Percentiles rank a stretch among this genome's conserved stretches.
Evolutionary conservation across 352 stramenopile species (phyloP).

Genomic region (Pythium rishiriense): DNA sequence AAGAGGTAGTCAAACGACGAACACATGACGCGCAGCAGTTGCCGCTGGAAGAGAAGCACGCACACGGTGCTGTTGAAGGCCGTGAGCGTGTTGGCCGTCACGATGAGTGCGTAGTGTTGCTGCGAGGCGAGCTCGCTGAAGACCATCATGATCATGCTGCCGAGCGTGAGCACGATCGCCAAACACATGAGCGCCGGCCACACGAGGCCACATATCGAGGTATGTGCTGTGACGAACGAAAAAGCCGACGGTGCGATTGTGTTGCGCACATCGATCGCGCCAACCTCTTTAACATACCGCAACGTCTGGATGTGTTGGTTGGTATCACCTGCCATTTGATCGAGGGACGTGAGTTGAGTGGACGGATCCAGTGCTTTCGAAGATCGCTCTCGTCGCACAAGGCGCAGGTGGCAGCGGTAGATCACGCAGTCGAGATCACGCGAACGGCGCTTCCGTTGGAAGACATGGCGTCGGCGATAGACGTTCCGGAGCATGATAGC

Average conservation of each 20-base stretch:
- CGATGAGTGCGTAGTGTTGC: not conserved
- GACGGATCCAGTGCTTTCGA: not conserved
- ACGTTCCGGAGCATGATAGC: constrained; percentile 23
- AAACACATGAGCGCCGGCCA: not conserved
- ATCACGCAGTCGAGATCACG: constrained; percentile 25
- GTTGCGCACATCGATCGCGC: not conserved
- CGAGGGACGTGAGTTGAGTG: not conserved
- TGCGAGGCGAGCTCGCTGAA: not conserved
- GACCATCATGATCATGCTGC: not conserved
- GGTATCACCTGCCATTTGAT: not conserved
- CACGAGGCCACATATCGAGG: not conserved
- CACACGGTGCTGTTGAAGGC: constrained; percentile 9
- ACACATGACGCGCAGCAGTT: constrained; percentile 13
- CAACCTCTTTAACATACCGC: not conserved
- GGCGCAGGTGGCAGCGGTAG: constrained; percentile 20
- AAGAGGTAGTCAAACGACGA: constrained; percentile 30
- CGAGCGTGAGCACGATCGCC: not conserved
- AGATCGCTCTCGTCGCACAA: not conserved
- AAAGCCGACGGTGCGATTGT: not conserved
- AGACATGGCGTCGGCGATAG: constrained; percentile 15
- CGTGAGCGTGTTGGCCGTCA: constrained; percentile 6
- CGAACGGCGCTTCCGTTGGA: not conserved
- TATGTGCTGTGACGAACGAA: not conserved
- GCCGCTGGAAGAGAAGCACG: constrained; percentile 13
- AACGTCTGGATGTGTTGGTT: constrained; percentile 4